Base-by-base conservation (phyloP, 2,329 filamentous ascomycete genomes). In the Phaeosphaeria sp. region DNA sequence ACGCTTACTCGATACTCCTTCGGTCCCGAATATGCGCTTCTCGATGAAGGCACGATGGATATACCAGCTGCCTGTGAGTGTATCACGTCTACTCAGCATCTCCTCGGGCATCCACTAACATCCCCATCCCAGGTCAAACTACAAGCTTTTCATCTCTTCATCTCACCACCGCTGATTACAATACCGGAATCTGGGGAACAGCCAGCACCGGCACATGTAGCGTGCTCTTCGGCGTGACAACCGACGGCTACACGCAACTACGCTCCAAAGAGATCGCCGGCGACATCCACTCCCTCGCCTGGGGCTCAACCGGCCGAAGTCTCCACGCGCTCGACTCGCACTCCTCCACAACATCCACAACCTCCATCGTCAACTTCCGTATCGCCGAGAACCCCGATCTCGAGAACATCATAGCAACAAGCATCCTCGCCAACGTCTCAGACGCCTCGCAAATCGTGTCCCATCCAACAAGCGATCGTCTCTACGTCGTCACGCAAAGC, bases 181-280 rank as follows among this genome's bases (percentile, higher is more conserved):
- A 59, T 17, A 49, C 57, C 18, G 60, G 53, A 39, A 69, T 69
- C 36, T 69, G 60, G 51, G 66, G 67, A 17, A 60, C 61, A 2
- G 66, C 65, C 17, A 69, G 60, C 30, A 68, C 66, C 2, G 66
- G 65, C 6, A 56, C 39, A 11, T 71, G 67, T 54, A 71, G 67
- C 48, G 55, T 63, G 9, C 30, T 71, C 15, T 71, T 71, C 43
- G 60, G 65, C 2, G 48, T 61, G 9, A 60, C 63, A 5, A 25
- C 59, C 7, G 45, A 59, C 21, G 66, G 66, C 5, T 63, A 59
- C 42, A 56, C 60, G 17, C 57, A 53, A 4, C 17, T 68, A 13
- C 57, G 57, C 17, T 69, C 66, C 13, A 57, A 55, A 27, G 66
- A 65, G 18, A 63, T 69, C 43, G 51, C 53, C 6, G 66, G 63